Evolutionary conservation across 805 yeast species (phyloP), one percentile per base, ranked within the genome.

Genomic region (Ogataea methanolica): DNA sequence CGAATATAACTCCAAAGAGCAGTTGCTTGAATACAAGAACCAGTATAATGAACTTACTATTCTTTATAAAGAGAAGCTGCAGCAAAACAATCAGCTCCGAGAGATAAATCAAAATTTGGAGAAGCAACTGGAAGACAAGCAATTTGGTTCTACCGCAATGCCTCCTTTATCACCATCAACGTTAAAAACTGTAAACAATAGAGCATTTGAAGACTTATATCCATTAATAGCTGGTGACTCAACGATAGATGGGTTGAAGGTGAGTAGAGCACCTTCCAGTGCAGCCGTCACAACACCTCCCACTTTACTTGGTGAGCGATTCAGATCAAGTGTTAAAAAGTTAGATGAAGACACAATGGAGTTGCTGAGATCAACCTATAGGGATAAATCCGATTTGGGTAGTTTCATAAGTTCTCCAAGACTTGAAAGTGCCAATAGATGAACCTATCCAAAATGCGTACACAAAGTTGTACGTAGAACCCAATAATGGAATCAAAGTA

Each of bases 401-500:
- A 43, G 54, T 17, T 48, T 23, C 17, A 14, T 15, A 2, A 39
- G 23, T 19, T 33, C 36, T 5, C n/a, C 36, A 33, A 15, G 17
- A n/a, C 12, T n/a, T 33, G 36, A n/a, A 12, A 11, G 36, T 26
- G 31, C 11, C 31, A 11, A 33, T 33, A 15, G 17, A 17, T 33
- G 6, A 31, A 4, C 34, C 34, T 31, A 9, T 31, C 34, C 11
- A 31, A 9, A 31, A 5, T 11, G 34, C 34, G 15, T 11, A 9
- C 15, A 31, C 11, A 31, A 33, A 33, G 16, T 17, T 16, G 6
- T 63, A 60, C 44, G 49, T 63, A 8, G 66, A 56, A 33, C 50
- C 56, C 15, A 51, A 48, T 23, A 48, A 43, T 8, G 16, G 44
- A 3, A 35, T 70, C 56, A 70, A 72, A 45, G 60, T 67, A 4